Percentiles rank a stretch among this genome's conserved stretches.
These are phyloP conservation scores for Botryococcus braunii DNA, from an alignment of 163 green algal genomes.

Conservation along the genomic window DNA sequence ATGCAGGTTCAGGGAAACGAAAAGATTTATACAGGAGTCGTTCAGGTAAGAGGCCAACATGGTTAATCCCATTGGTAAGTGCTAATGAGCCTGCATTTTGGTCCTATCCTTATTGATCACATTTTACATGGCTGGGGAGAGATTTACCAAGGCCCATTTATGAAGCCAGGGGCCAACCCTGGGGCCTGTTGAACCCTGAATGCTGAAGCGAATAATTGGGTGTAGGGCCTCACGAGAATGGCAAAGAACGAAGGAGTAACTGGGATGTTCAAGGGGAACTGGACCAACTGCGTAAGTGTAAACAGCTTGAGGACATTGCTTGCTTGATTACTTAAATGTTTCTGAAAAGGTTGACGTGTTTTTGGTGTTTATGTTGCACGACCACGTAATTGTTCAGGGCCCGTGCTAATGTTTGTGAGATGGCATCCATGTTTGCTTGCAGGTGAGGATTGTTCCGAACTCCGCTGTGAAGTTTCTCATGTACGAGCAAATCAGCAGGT, in stretches of 20 bases:
- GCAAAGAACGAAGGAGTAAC: constrained; percentile 67
- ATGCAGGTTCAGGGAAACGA: constrained; percentile 89
- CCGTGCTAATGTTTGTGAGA: too few species aligned
- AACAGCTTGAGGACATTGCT: too few species aligned
- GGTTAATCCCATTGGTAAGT: not conserved
- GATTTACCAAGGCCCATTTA: not conserved
- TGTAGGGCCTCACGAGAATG: constrained; percentile 84
- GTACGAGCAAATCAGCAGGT: constrained; percentile 80
- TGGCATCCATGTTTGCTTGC: too few species aligned
- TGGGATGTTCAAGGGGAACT: constrained; percentile 95
- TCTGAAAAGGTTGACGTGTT: too few species aligned
- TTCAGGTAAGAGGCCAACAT: constrained; percentile 46
- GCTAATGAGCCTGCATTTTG: not conserved
- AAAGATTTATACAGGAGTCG: constrained; percentile 83
- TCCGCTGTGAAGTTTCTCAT: constrained; percentile 72
- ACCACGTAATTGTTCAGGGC: too few species aligned
- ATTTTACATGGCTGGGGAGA: not conserved
- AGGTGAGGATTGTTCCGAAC: constrained; percentile 97
- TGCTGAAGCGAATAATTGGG: not conserved
- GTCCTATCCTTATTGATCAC: not conserved
- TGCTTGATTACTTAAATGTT: too few species aligned
- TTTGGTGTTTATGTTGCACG: too few species aligned
- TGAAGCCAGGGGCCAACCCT: not conserved
- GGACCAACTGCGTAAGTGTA: constrained; percentile 96
- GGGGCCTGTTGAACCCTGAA: not conserved